Percentiles rank a stretch among this genome's conserved stretches.
Evolutionary conservation across 163 green algal species (phyloP).

Genomic region (Smithsoniella earleae): DNA sequence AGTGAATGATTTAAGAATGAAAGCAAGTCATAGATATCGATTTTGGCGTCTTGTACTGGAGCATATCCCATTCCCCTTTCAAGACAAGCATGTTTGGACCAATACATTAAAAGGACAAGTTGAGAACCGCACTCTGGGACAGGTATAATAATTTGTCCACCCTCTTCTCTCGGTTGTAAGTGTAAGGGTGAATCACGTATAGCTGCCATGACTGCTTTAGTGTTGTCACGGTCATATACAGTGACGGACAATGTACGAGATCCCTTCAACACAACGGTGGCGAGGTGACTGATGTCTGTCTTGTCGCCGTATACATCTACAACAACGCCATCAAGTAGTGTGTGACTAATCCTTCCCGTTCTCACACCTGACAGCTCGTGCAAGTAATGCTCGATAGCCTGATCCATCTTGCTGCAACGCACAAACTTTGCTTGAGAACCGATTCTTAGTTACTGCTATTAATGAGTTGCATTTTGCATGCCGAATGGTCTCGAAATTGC

Average conservation of each 20-base stretch:
- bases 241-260: background rate
- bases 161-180: background rate
- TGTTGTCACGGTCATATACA: constrained; percentile 3
- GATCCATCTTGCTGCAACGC: background rate
- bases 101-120: too few relatives aligned
- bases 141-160: constrained; percentile 8
- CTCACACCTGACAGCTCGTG: constrained; percentile 19
- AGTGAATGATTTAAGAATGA: too few relatives aligned
- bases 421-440: too few relatives aligned
- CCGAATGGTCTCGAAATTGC: too few relatives aligned
- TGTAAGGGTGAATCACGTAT: constrained; percentile 26
- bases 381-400: constrained; percentile 17
- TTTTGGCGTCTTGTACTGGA: background rate
- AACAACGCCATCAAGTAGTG: constrained; percentile 8
- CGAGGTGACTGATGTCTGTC: background rate
- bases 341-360: background rate
- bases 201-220: background rate
- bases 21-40: too few relatives aligned
- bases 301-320: constrained; percentile 3
- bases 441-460: too few relatives aligned
- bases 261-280: constrained; percentile 9
- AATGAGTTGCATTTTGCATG: too few relatives aligned
- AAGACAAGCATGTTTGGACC: too few relatives aligned
- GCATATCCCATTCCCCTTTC: too few relatives aligned
- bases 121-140: constrained; percentile 6